phyloP scores from a whole-genome alignment of 345 rosid species.

The Arabis hirsuta region DNA sequence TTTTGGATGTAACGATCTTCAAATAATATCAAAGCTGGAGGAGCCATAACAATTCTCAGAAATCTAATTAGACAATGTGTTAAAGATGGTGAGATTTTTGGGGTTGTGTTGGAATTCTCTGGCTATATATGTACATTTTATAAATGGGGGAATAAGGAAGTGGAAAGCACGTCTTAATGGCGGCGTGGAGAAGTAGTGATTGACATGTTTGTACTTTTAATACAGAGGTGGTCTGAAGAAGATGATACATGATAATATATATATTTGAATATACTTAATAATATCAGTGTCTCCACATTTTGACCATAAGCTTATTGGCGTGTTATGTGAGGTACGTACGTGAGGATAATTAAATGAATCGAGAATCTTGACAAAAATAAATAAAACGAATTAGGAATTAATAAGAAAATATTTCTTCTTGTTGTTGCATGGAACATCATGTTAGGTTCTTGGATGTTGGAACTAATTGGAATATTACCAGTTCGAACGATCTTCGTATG shows the following conservation, averaged over 20 bases:
- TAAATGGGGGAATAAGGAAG: slow-evolving; percentile 23
- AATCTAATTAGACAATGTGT: neutral
- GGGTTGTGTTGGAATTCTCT: slow-evolving; percentile 21
- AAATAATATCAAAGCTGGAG: slow-evolving; percentile 36
- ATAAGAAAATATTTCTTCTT: neutral
- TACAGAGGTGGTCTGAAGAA: slow-evolving; percentile 25
- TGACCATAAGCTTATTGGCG: slow-evolving; percentile 30
- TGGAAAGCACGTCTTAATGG: slow-evolving; percentile 42
- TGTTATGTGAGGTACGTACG: slow-evolving; percentile 31
- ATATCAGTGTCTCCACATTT: slow-evolving; percentile 18
- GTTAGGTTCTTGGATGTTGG: neutral
- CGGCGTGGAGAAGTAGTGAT: slow-evolving; percentile 42
- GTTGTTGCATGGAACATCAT: too few species aligned
- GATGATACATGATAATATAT: slow-evolving; percentile 1
- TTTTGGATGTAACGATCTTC: slow-evolving; percentile 36
- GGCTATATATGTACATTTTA: neutral
- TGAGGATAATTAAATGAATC: slow-evolving; percentile 28
- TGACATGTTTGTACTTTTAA: slow-evolving; percentile 24
- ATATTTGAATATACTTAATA: neutral
- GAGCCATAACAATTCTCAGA: slow-evolving; percentile 33
- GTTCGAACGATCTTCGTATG: neutral
- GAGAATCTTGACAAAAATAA: neutral
- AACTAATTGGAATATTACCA: neutral
- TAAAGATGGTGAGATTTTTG: slow-evolving; percentile 1
- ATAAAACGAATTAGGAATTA: neutral